Percentiles rank a stretch among this genome's conserved stretches.
phyloP scores from a whole-genome alignment of 495 filamentous ascomycete genomes.

The Glutinoglossum americanum region DNA sequence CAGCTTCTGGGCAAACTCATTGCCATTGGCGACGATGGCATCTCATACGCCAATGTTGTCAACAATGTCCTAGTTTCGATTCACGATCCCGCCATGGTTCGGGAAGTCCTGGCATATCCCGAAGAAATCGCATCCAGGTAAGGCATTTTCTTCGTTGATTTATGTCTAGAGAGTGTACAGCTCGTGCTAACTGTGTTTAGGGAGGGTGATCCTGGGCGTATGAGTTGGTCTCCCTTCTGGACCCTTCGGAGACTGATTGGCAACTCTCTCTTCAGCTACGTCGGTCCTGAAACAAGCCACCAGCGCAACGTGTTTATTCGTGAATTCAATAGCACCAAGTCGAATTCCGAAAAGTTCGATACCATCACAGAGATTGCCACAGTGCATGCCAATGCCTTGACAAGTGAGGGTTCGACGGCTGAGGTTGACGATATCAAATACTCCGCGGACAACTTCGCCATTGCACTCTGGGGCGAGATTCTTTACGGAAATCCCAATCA shows the following conservation, averaged over 20 bases:
- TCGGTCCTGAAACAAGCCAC: slow-evolving; percentile 8
- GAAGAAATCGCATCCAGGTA: slow-evolving; percentile 9
- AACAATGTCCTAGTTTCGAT: slow-evolving; percentile 8
- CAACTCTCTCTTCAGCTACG: slow-evolving; percentile 8
- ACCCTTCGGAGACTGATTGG: slow-evolving; percentile 10
- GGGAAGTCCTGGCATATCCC: slow-evolving; percentile 9
- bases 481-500: slow-evolving; percentile 6
- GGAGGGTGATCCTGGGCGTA: slow-evolving; percentile 7
- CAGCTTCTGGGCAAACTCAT: slow-evolving; percentile 9
- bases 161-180: not conserved
- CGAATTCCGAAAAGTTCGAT: slow-evolving; percentile 9
- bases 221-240: slow-evolving; percentile 9
- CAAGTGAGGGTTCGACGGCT: slow-evolving; percentile 1
- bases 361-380: not conserved
- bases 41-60: slow-evolving; percentile 9
- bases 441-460: slow-evolving; percentile 4
- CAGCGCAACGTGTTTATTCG: slow-evolving; percentile 10
- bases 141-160: not conserved
- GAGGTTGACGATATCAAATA: slow-evolving; percentile 5
- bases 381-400: slow-evolving; percentile 4
- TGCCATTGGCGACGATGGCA: slow-evolving; percentile 8
- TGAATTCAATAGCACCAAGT: slow-evolving; percentile 10
- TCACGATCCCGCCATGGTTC: slow-evolving; percentile 9
- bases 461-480: slow-evolving; percentile 7
- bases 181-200: slow-evolving; percentile 3